Base-by-base conservation (phyloP, 2,329 filamentous ascomycete species). In the Penicillium decumbens region DNA sequence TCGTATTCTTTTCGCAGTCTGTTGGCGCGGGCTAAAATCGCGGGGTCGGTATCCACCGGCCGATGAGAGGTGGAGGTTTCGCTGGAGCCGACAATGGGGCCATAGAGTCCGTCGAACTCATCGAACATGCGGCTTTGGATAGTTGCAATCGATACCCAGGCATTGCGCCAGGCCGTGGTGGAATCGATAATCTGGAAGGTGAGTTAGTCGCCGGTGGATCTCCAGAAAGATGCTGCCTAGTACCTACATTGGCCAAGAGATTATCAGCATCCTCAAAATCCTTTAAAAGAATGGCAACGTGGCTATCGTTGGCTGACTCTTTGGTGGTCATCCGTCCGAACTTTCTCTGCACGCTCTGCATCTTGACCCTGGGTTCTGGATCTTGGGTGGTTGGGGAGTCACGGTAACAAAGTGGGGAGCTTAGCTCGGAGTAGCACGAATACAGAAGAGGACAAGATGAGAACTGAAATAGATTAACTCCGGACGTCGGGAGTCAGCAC, bases 191-290 rank as follows among this genome's bases (percentile, higher is more conserved):
- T 81, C 87, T 92, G 44, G 43, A 33, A 51, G 25, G 38, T 33
- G 20, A 32, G 44, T 49, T 13, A 46, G 51, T 49, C 27, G 27
- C 25, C 3, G 15, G 43, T 45, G 45, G 40, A 50, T 52, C 42
- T 37, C 42, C 20, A 43, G 48, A 54, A 45, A 44, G 43, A 27
- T 40, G 27, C n/a, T 35, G 43, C 73, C 50, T 74, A 89, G 50
- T 74, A 89, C 88, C 77, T 18, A 18, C 15, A 18, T 83, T 84
- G 56, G 80, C 78, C 55, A 93, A 77, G 65, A 91, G 80, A 58
- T 80, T 81, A 67, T 93, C 87, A 24, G 85, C 86, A 68, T 91
- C 84, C 59, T 89, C 85, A 65, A 90, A 93, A 63, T 93, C 88
- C 60, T 82, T 84, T 49, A 95, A 74, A 46, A 93, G 76, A 39